Conservation (phyloP, 768 basidiomycete genomes). For the Mrakia hoshinonis region DNA sequence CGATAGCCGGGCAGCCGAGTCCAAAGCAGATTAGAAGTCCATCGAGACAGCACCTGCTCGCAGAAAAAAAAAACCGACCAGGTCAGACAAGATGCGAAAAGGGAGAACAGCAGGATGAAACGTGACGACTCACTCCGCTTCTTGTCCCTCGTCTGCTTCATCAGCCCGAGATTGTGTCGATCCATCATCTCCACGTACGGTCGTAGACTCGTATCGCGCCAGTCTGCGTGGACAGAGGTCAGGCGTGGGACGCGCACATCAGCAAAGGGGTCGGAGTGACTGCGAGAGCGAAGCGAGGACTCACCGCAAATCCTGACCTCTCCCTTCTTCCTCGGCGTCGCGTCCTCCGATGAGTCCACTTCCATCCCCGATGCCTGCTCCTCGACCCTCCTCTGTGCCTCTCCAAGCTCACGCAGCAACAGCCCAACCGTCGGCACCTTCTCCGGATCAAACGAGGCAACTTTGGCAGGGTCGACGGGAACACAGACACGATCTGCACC, state of each 20-base stretch:
- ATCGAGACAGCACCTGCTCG: too few species aligned
- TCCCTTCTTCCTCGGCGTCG: neutral
- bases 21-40: too few species aligned
- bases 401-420: conserved; percentile 71
- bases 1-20: too few species aligned
- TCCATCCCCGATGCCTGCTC: neutral
- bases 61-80: too few species aligned
- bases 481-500: conserved; percentile 74
- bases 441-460: conserved; percentile 76
- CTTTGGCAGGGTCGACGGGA: conserved; percentile 65
- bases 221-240: conserved; percentile 49
- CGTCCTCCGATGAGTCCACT: neutral
- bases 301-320: conserved; percentile 4
- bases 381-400: conserved; percentile 27
- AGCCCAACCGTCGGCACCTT: conserved; percentile 76
- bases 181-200: conserved; percentile 87
- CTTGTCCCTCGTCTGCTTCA: conserved; percentile 38
- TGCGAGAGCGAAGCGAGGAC: neutral
- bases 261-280: neutral
- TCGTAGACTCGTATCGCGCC: conserved; percentile 77
- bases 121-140: conserved; percentile 37
- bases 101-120: too few species aligned
- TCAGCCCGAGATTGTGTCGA: conserved; percentile 49
- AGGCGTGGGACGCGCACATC: neutral
- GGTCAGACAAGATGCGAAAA: too few species aligned